These are phyloP conservation scores for Monosporozyma aerobia DNA, from an alignment of 805 yeast species.

Conservation along the genomic window DNA sequence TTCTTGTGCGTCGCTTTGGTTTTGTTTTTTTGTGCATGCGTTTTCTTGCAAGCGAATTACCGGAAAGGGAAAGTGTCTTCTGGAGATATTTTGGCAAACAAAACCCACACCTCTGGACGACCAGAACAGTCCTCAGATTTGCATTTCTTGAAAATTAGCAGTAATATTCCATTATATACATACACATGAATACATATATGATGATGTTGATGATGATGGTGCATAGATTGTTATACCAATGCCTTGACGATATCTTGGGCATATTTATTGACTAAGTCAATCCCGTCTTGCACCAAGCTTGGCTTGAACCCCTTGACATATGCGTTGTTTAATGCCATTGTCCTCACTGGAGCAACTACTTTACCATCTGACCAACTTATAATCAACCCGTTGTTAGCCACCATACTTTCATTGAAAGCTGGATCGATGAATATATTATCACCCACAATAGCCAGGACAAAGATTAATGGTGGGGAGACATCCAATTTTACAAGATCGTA, in stretches of 20 bases:
- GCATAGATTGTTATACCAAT: slow-evolving; percentile 24
- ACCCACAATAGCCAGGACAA: slow-evolving; percentile 71
- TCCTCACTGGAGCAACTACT: slow-evolving; percentile 64
- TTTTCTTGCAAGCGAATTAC: not conserved
- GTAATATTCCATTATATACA: not conserved
- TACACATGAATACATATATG: not conserved
- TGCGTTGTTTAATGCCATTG: slow-evolving; percentile 47
- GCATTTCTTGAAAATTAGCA: too few species aligned
- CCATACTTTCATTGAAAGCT: slow-evolving; percentile 78
- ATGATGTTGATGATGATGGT: too few species aligned
- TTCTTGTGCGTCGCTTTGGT: not conserved
- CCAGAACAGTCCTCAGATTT: too few species aligned
- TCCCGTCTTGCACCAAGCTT: slow-evolving; percentile 40
- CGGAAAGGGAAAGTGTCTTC: not conserved
- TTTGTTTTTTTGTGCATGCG: not conserved
- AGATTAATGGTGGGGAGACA: slow-evolving; percentile 54
- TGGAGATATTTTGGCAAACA: too few species aligned
- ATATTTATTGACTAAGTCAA: slow-evolving; percentile 47
- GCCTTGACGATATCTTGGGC: slow-evolving; percentile 58
- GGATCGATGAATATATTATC: slow-evolving; percentile 68
- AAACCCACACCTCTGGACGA: too few species aligned
- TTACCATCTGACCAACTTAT: slow-evolving; percentile 62
- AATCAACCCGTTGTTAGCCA: slow-evolving; percentile 74
- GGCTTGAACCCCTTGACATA: slow-evolving; percentile 48
- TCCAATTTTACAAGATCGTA: slow-evolving; percentile 62